phyloP scores from a whole-genome alignment of 1,284 basidiomycete species.

The Boletus sp. region DNA sequence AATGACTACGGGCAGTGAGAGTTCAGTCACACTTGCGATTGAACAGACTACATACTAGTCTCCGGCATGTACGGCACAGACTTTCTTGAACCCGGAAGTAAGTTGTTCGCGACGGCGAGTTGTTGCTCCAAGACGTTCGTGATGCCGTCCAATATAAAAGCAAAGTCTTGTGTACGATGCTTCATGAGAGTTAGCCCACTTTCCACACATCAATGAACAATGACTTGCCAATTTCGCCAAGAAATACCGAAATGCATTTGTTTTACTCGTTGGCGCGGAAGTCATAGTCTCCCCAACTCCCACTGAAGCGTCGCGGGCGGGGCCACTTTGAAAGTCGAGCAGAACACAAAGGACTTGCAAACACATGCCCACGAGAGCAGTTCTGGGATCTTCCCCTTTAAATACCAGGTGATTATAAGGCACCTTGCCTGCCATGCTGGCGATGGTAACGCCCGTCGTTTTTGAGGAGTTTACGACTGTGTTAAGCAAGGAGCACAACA shows the following conservation, averaged over 20 bases:
- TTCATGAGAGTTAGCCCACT: constrained; percentile 31
- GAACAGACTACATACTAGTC: constrained; percentile 51
- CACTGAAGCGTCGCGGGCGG: constrained; percentile 50
- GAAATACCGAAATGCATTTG: constrained; percentile 89
- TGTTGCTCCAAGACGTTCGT: constrained; percentile 70
- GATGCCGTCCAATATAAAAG: constrained; percentile 76
- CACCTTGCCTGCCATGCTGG: constrained; percentile 61
- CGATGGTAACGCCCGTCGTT: constrained; percentile 47
- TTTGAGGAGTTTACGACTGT: constrained; percentile 73
- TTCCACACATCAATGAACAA: constrained; percentile 7
- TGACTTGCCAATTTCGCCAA: constrained; percentile 75
- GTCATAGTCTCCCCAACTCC: constrained; percentile 42
- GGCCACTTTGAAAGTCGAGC: constrained; percentile 79
- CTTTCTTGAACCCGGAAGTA: constrained; percentile 79
- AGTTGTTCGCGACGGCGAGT: constrained; percentile 65
- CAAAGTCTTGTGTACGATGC: constrained; percentile 87
- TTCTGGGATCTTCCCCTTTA: constrained; percentile 75
- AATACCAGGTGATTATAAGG: constrained; percentile 91
- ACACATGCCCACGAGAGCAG: constrained; percentile 65
- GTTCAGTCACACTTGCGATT: constrained; percentile 5
- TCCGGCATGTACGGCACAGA: constrained; percentile 79
- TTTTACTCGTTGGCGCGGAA: constrained; percentile 56
- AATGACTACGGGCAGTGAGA: constrained; percentile 49
- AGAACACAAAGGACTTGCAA: constrained; percentile 74
- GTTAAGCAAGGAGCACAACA: constrained; percentile 89